These are phyloP conservation scores for Pichia occidentalis DNA, from an alignment of 805 yeast genomes.

Conservation along the genomic window DNA sequence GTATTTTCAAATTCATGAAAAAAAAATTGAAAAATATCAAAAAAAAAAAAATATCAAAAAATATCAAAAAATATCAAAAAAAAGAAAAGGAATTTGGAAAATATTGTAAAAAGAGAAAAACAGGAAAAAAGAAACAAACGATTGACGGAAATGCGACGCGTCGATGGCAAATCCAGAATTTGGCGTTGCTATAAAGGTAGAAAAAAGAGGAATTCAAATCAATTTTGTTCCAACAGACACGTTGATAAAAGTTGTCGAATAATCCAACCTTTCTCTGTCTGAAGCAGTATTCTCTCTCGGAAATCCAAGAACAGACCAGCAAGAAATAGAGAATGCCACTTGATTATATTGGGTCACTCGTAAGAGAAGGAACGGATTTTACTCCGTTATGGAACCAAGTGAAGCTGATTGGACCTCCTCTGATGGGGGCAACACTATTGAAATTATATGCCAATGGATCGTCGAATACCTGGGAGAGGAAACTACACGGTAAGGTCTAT, in stretches of 20 bases:
- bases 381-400: slow-evolving; percentile 70
- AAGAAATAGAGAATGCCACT: slow-evolving; percentile 58
- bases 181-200: no score
- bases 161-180: no score
- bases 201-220: no score
- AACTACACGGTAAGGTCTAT: slow-evolving; percentile 83
- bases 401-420: slow-evolving; percentile 50
- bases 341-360: slow-evolving; percentile 63
- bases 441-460: slow-evolving; percentile 79
- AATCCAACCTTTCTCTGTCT: no score
- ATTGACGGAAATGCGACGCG: no score
- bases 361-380: slow-evolving; percentile 64
- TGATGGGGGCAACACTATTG: slow-evolving; percentile 38
- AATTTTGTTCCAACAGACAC: no score
- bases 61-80: not conserved
- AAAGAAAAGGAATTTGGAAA: no score
- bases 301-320: no score
- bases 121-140: no score
- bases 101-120: no score
- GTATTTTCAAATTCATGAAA: not conserved
- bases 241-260: no score
- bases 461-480: slow-evolving; percentile 85
- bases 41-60: not conserved
- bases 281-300: no score
- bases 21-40: not conserved